Base-by-base conservation (phyloP, 179 eudicot species). In the Silene noctiflora region DNA sequence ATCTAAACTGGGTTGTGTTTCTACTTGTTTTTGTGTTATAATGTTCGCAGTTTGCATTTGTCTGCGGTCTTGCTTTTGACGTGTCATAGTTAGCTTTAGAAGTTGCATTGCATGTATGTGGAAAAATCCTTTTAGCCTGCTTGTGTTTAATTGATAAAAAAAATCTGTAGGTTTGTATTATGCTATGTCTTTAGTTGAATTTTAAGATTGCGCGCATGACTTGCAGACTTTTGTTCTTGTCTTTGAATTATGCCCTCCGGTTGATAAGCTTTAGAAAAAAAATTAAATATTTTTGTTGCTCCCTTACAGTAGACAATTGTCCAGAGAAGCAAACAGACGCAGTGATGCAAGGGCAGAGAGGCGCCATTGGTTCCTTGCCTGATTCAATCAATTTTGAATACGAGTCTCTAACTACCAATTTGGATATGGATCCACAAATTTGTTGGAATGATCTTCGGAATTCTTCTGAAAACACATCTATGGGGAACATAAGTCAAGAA, bases 341-440 rank as follows among this genome's bases (percentile, higher is more conserved):
- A 75, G 86, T 73, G 85, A 95, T 95, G 99, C 96, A 93, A 85
- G 95, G 97, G 88, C 89, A 89, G 77, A 85, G 88, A 86, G 86
- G 92, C 86, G 82, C 91, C 55, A 56, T 88, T 44, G 90, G 92
- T 80, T 87, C 97, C 68, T 86, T 92, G 82, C 88, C 96, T 70
- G 98, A 91, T 78, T 80, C 88, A 72, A 71, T 94, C 78, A 80
- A 87, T 77, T 87, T 91, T 72, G 93, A 93, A 75, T 90, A 83
- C 77, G 94, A 89, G 61, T 85, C 95, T 56, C 58, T 88, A 42
- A 72, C 97, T 69, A 81, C 79, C 74, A 91, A 89, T 74, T 76
- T 81, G 64, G 87, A 84, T 73, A 59, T 91, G 46, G 95, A 91
- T 71, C 91, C 81, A 75, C 92, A 89, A 62, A 77, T 85, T 35